These are phyloP conservation scores for Grigorovia humatica DNA, from an alignment of 805 yeast species.

Conservation along the genomic window DNA sequence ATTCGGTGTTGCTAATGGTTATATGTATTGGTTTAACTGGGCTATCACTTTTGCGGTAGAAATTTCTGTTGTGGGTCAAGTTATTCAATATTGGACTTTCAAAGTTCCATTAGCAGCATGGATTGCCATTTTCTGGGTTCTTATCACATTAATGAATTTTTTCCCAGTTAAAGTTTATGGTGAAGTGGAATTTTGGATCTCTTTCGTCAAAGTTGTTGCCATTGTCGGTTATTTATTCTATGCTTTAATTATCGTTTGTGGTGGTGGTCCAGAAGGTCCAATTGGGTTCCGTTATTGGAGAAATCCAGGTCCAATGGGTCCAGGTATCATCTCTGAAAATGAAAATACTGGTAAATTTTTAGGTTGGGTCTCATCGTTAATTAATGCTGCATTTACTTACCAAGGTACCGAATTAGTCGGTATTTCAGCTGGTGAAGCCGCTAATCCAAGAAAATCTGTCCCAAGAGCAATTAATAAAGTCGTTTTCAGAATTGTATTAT, in stretches of 20 bases:
- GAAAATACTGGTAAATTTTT: slow-evolving; percentile 37
- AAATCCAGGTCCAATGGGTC: slow-evolving; percentile 62
- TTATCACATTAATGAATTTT: slow-evolving; percentile 35
- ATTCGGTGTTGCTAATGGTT: slow-evolving; percentile 58
- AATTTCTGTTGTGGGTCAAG: slow-evolving; percentile 46
- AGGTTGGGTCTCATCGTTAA: slow-evolving; percentile 45
- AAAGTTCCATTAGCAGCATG: slow-evolving; percentile 52
- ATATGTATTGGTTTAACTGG: slow-evolving; percentile 67
- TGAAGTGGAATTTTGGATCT: slow-evolving; percentile 49
- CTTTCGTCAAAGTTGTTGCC: slow-evolving; percentile 43
- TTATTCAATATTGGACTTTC: slow-evolving; percentile 43
- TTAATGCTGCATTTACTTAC: slow-evolving; percentile 48
- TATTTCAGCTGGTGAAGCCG: slow-evolving; percentile 50
- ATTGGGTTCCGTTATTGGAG: slow-evolving; percentile 56
- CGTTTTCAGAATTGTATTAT: slow-evolving; percentile 48
- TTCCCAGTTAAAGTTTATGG: slow-evolving; percentile 49
- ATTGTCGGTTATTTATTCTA: slow-evolving; percentile 45
- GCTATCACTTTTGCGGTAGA: slow-evolving; percentile 59
- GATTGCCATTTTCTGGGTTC: slow-evolving; percentile 44
- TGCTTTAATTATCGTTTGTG: slow-evolving; percentile 46
- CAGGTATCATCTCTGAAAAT: slow-evolving; percentile 36
- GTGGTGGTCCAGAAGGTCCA: slow-evolving; percentile 48
- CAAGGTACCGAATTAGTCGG: slow-evolving; percentile 54
- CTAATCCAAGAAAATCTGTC: slow-evolving; percentile 56
- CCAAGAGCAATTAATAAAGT: slow-evolving; percentile 61